phyloP scores from a whole-genome alignment of 148 eudicot genomes.

The Rhododendron ovatum region DNA sequence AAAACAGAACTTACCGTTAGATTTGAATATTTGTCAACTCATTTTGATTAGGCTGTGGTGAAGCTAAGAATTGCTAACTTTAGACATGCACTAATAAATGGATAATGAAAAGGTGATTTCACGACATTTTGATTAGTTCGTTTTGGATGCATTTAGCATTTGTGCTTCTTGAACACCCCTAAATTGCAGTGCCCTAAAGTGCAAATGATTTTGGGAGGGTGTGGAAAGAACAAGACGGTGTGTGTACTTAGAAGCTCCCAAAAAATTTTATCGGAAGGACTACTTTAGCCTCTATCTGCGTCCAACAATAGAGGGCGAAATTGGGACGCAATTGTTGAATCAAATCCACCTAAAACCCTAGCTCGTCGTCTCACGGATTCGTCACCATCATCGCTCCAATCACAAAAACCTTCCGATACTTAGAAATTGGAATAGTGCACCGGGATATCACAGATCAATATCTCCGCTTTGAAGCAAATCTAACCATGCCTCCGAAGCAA shows the following conservation, averaged over 20 bases:
- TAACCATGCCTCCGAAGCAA: slow-evolving; percentile 83
- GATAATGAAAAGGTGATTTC: no score
- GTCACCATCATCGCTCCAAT: background rate
- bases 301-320: background rate
- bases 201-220: background rate
- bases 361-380: background rate
- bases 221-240: background rate
- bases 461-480: background rate
- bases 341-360: slow-evolving; percentile 3
- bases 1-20: no score
- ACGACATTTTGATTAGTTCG: no score
- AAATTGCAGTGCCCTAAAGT: no score
- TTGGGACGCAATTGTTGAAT: background rate
- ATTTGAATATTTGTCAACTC: no score
- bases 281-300: background rate
- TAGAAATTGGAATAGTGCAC: background rate
- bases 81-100: no score
- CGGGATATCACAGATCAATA: background rate
- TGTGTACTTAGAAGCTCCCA: background rate
- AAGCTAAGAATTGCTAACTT: no score
- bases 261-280: background rate
- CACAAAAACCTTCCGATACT: background rate
- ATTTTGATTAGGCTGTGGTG: no score
- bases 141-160: no score
- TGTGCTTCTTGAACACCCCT: no score